These are phyloP conservation scores for Platanus orientalis DNA, from an alignment of 164 flowering plant species.

Conservation along the genomic window DNA sequence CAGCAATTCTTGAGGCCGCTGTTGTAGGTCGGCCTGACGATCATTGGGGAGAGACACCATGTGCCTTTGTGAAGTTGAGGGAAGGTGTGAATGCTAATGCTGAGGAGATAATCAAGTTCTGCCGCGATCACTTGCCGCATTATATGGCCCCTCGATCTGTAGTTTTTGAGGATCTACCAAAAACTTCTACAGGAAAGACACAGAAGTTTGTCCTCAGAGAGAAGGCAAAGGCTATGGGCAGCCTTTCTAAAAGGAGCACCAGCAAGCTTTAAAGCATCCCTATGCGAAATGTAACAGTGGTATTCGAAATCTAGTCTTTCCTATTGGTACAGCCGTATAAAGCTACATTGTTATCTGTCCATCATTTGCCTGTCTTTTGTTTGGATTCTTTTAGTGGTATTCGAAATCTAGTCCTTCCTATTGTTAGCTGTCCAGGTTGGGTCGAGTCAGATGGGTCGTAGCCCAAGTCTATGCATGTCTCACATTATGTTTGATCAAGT, in stretches of 20 bases:
- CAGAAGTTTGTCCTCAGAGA: conserved; percentile 55
- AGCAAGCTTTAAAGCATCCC: too few relatives aligned
- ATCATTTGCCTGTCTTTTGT: too few relatives aligned
- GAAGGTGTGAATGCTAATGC: conserved; percentile 29
- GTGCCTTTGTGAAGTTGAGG: conserved; percentile 57
- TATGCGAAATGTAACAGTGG: too few relatives aligned
- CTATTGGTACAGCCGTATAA: too few relatives aligned
- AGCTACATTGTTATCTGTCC: too few relatives aligned
- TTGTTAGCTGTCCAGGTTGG: too few relatives aligned
- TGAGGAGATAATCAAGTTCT: conserved; percentile 39
- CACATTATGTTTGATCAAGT: too few relatives aligned
- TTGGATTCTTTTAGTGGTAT: too few relatives aligned
- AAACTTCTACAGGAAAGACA: conserved; percentile 58
- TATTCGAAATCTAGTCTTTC: too few relatives aligned
- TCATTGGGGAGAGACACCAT: conserved; percentile 64
- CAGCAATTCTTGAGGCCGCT: conserved; percentile 49
- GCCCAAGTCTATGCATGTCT: too few relatives aligned
- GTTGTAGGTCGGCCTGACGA: conserved; percentile 52
- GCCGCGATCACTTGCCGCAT: conserved; percentile 38
- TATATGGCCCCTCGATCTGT: conserved; percentile 56
- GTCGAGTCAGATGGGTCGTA: too few relatives aligned
- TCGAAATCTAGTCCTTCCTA: too few relatives aligned
- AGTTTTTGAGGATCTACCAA: conserved; percentile 47
- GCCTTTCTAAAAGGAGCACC: conserved; percentile 20
- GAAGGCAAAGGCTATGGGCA: conserved; percentile 50